These are phyloP conservation scores for Dothistroma pini DNA, from an alignment of 2,329 filamentous ascomycete species.

Conservation along the genomic window DNA sequence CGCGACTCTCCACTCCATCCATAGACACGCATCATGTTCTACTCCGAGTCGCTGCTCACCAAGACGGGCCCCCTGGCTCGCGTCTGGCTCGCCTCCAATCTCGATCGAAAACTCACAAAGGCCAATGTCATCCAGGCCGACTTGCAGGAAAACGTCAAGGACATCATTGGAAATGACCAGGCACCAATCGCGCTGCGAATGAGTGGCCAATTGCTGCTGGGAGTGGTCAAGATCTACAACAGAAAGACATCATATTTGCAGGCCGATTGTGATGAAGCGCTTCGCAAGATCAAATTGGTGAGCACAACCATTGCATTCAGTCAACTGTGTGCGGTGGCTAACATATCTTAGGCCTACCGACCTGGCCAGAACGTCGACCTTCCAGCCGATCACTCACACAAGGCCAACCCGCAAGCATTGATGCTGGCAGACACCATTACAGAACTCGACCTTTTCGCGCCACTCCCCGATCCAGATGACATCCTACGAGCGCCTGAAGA, in stretches of 20 bases:
- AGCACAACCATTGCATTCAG: slow-evolving; percentile 22
- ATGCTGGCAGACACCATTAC: slow-evolving; percentile 91
- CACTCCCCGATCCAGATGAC: slow-evolving; percentile 77
- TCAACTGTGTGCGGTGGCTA: neutral
- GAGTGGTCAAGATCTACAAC: slow-evolving; percentile 96
- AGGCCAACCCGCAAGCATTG: slow-evolving; percentile 79
- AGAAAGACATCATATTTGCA: slow-evolving; percentile 93
- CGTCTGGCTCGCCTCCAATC: slow-evolving; percentile 96
- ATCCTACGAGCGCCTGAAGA: slow-evolving; percentile 52
- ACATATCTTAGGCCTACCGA: slow-evolving; percentile 70
- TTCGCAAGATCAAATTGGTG: slow-evolving; percentile 99
- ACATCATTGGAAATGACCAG: slow-evolving; percentile 88
- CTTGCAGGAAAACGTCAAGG: slow-evolving; percentile 89
- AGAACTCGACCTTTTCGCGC: slow-evolving; percentile 78
- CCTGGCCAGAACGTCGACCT: slow-evolving; percentile 91
- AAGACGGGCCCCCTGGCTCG: slow-evolving; percentile 96
- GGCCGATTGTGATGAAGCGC: slow-evolving; percentile 94
- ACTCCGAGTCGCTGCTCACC: slow-evolving; percentile 90
- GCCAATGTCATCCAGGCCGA: slow-evolving; percentile 93
- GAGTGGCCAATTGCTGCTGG: slow-evolving; percentile 88
- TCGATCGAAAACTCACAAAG: slow-evolving; percentile 98
- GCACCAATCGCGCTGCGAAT: slow-evolving; percentile 92
- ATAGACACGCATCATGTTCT: slow-evolving; percentile 68
- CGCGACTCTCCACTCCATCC: slow-evolving; percentile 12
- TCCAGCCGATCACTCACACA: slow-evolving; percentile 69